Evolutionary conservation across 192 early-diverging fungal genomes (phyloP).

Genomic region (Neocallimastix lanati): DNA sequence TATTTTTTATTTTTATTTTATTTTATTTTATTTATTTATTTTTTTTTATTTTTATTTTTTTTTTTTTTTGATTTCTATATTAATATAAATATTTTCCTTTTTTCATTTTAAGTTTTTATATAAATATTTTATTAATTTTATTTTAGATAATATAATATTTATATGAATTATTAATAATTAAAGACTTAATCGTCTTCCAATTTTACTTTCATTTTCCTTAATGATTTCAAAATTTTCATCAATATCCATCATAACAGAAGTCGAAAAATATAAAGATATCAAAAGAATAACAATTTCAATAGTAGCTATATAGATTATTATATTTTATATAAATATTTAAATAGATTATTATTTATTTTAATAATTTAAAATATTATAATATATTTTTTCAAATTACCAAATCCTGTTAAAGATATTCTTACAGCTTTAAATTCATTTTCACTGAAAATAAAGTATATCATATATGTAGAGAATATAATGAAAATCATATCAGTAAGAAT

Average conservation of each 20-base stretch:
- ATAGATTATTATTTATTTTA: too few species aligned
- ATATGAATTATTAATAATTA: too few species aligned
- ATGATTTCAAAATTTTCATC: neutral
- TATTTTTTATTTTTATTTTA: too few species aligned
- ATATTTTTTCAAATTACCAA: neutral
- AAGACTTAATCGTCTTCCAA: neutral
- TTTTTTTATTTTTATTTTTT: neutral
- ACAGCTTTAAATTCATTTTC: neutral
- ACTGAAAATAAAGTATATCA: neutral
- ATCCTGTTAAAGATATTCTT: neutral
- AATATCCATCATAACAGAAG: neutral
- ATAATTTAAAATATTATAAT: too few species aligned
- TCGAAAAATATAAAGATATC: neutral
- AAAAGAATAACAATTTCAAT: neutral
- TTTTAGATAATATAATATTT: too few species aligned
- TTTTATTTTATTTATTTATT: neutral
- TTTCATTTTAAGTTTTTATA: too few species aligned
- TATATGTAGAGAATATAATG: neutral
- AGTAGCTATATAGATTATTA: neutral
- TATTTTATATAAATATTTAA: too few species aligned
- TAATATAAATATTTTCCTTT: too few species aligned
- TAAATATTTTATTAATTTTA: too few species aligned
- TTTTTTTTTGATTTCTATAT: neutral
- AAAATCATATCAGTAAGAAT: neutral
- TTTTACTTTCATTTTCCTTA: neutral